Evolutionary conservation across 805 yeast genomes (phyloP).

Genomic region (Candida awuae): DNA sequence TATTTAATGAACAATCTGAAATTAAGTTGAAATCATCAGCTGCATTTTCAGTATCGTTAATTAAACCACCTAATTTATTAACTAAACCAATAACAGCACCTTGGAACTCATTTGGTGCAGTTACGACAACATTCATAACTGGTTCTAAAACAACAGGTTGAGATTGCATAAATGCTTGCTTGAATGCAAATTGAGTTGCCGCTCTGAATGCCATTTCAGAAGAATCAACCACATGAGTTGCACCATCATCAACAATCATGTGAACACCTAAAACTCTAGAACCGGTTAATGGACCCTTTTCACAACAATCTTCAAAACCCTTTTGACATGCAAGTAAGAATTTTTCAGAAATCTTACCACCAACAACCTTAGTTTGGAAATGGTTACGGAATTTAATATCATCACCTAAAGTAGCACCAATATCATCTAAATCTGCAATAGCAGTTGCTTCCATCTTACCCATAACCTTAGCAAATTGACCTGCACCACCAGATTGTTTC

Average conservation of each 20-base stretch:
- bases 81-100: slow-evolving; percentile 84
- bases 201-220: slow-evolving; percentile 91
- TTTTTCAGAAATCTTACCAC: slow-evolving; percentile 96
- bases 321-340: slow-evolving; percentile 88
- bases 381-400: slow-evolving; percentile 42
- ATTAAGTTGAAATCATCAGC: slow-evolving; percentile 88
- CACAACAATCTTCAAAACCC: slow-evolving; percentile 91
- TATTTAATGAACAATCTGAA: slow-evolving; percentile 94
- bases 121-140: slow-evolving; percentile 85
- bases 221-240: slow-evolving; percentile 93
- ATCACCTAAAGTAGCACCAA: slow-evolving; percentile 24
- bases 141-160: slow-evolving; percentile 92
- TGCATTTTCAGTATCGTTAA: slow-evolving; percentile 88
- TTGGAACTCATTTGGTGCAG: slow-evolving; percentile 96
- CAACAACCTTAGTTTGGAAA: slow-evolving; percentile 84
- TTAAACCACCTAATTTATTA: slow-evolving; percentile 87
- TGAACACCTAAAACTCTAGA: slow-evolving; percentile 87
- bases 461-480: slow-evolving; percentile 95
- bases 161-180: slow-evolving; percentile 77
- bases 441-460: slow-evolving; percentile 52
- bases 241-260: slow-evolving; percentile 96
- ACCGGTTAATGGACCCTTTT: slow-evolving; percentile 95
- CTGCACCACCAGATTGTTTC: slow-evolving; percentile 99
- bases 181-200: slow-evolving; percentile 88
- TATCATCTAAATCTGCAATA: slow-evolving; percentile 45